These are phyloP conservation scores for Alternaria sp. DNA, from an alignment of 2,329 filamentous ascomycete genomes.

Conservation along the genomic window DNA sequence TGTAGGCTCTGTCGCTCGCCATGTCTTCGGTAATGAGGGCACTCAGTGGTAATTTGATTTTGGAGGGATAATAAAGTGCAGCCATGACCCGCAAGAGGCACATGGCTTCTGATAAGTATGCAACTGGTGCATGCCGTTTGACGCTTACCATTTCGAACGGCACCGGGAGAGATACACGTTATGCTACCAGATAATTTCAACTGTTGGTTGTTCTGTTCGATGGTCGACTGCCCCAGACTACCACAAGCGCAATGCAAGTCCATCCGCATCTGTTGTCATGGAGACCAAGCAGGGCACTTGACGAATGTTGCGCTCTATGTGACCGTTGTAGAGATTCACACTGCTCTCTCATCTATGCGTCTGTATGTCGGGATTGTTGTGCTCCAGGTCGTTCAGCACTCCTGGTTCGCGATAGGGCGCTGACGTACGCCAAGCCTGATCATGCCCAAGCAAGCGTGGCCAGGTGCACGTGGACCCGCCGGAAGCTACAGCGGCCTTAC, in stretches of 20 bases:
- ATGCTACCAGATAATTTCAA: neutral
- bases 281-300: neutral
- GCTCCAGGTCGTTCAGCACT: neutral
- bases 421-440: conserved; percentile 14
- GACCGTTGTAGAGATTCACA: neutral
- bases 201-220: neutral
- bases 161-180: neutral
- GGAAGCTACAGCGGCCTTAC: conserved; percentile 1
- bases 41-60: neutral
- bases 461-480: neutral
- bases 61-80: neutral
- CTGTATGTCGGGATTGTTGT: neutral
- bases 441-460: neutral
- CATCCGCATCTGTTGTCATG: neutral
- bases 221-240: neutral
- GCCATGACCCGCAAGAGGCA: neutral
- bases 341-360: neutral
- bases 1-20: neutral
- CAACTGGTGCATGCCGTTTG: neutral
- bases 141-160: neutral
- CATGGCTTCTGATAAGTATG: neutral
- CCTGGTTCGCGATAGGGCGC: neutral
- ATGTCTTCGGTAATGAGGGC: neutral
- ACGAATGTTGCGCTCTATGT: neutral
- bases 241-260: neutral